Conservation (phyloP, 1,139 yeast species). For the Taphrina confusa region DNA sequence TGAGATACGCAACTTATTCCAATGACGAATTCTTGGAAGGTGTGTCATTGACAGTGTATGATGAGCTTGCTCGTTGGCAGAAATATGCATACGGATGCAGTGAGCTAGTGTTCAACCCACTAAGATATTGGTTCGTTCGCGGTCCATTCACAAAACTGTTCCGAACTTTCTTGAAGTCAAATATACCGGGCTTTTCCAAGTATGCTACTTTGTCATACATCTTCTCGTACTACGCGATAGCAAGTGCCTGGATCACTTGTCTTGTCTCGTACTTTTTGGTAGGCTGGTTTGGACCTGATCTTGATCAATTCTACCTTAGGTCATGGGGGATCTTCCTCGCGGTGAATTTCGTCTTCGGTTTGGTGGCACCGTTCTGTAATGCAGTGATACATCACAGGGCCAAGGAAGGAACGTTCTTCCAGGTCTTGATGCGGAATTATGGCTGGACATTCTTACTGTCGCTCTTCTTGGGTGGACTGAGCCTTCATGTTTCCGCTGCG, state of each 20-base stretch:
- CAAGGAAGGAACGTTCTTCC: conserved; percentile 26
- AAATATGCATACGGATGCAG: conserved; percentile 38
- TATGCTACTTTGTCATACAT: conserved; percentile 37
- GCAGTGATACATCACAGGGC: conserved; percentile 37
- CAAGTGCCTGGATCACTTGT: conserved; percentile 33
- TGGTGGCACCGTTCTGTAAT: conserved; percentile 36
- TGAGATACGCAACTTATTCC: conserved; percentile 35
- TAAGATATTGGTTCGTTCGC: conserved; percentile 32
- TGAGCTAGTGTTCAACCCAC: conserved; percentile 37
- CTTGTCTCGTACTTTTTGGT: conserved; percentile 37
- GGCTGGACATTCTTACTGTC: conserved; percentile 31
- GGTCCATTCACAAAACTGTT: conserved; percentile 38
- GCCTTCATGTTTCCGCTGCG: conserved; percentile 38
- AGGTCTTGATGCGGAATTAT: conserved; percentile 4
- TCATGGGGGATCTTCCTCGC: conserved; percentile 36
- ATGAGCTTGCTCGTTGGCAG: conserved; percentile 39
- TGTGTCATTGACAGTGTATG: conserved; percentile 38
- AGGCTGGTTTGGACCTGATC: conserved; percentile 36
- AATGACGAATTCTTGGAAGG: conserved; percentile 38
- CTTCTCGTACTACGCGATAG: conserved; percentile 38
- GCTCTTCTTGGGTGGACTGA: conserved; percentile 37
- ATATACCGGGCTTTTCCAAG: conserved; percentile 37
- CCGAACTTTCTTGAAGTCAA: conserved; percentile 34
- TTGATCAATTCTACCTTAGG: conserved; percentile 36
- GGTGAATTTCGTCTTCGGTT: conserved; percentile 37